These are phyloP conservation scores for Delphinella strobiligena DNA, from an alignment of 2,329 filamentous ascomycete species.

Conservation along the genomic window DNA sequence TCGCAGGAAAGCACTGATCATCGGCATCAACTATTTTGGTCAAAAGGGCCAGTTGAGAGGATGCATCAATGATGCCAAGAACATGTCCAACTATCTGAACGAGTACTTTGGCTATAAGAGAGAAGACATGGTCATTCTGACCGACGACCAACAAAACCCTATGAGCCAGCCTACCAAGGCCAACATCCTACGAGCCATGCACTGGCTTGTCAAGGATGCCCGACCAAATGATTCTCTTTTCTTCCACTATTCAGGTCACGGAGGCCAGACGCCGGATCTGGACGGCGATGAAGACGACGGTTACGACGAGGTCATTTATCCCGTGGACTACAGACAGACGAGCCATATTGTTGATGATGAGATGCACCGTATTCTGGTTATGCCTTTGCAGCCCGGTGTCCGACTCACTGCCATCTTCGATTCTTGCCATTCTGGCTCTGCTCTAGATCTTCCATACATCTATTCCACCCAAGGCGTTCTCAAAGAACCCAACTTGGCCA, in stretches of 20 bases:
- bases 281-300: constrained; percentile 74
- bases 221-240: constrained; percentile 88
- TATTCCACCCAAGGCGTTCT: constrained; percentile 71
- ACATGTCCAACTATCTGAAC: constrained; percentile 86
- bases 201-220: constrained; percentile 93
- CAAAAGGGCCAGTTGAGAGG: constrained; percentile 82
- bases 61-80: constrained; percentile 95
- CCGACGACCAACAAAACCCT: constrained; percentile 91
- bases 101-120: constrained; percentile 84
- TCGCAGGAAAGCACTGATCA: constrained; percentile 74
- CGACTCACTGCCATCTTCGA: constrained; percentile 74
- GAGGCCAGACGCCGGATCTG: constrained; percentile 68
- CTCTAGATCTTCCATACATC: constrained; percentile 65
- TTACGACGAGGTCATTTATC: constrained; percentile 75
- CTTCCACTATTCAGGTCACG: constrained; percentile 90
- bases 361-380: constrained; percentile 71
- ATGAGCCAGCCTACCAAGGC: constrained; percentile 96
- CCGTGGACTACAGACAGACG: constrained; percentile 66
- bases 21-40: constrained; percentile 94
- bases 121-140: constrained; percentile 94
- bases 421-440: constrained; percentile 68
- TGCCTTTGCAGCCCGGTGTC: constrained; percentile 66
- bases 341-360: constrained; percentile 77
- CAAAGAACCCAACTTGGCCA: constrained; percentile 71
- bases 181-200: constrained; percentile 92